phyloP scores from a whole-genome alignment of 208 protist species.

The Phytomonas sp. region DNA sequence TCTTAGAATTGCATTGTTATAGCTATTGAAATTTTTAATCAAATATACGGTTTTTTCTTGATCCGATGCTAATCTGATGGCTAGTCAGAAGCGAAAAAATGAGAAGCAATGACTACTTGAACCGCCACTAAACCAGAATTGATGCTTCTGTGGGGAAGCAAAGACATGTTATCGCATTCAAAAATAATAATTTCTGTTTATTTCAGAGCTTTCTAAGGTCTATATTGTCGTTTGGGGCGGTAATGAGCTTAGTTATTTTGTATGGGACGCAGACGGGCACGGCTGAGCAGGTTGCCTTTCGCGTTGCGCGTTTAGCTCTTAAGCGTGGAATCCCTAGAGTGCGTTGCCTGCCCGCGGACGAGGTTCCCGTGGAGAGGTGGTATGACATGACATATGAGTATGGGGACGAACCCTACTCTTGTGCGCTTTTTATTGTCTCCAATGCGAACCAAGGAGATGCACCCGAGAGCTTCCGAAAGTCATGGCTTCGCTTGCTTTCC shows the following conservation, averaged over 20 bases:
- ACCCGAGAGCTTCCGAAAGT: constrained; percentile 57
- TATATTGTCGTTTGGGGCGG: constrained; percentile 12
- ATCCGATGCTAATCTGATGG: neutral
- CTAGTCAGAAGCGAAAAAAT: neutral
- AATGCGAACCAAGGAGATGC: constrained; percentile 84
- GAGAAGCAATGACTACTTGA: neutral
- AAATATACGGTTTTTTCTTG: neutral
- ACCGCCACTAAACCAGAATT: neutral
- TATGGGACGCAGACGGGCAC: constrained; percentile 81
- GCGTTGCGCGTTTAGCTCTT: constrained; percentile 45
- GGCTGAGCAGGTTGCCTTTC: constrained; percentile 57
- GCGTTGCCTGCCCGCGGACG: constrained; percentile 53
- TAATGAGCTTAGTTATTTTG: constrained; percentile 25
- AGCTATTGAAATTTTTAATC: neutral
- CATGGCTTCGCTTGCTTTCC: constrained; percentile 54
- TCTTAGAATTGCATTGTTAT: neutral
- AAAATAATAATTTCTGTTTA: neutral
- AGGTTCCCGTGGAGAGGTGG: constrained; percentile 44
- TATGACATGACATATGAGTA: constrained; percentile 14
- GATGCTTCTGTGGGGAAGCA: neutral
- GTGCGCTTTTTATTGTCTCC: constrained; percentile 56
- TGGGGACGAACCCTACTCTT: neutral
- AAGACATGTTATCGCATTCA: neutral
- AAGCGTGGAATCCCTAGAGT: constrained; percentile 33
- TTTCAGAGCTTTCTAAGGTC: constrained; percentile 6